Percentiles rank a stretch among this genome's conserved stretches.
Conservation (phyloP, 768 basidiomycete genomes). For the Leccinum longicurvipes region DNA sequence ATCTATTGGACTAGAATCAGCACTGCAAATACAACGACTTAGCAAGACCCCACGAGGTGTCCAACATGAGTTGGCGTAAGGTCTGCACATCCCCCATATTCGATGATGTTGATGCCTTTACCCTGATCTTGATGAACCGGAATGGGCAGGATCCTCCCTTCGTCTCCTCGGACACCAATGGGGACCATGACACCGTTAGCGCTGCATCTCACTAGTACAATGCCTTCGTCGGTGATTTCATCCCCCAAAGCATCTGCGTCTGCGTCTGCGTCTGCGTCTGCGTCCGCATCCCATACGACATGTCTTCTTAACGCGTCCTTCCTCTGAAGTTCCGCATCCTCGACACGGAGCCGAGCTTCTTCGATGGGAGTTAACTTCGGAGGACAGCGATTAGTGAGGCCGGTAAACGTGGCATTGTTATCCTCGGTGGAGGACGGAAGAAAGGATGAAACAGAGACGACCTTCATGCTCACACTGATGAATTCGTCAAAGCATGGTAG, state of each 20-base stretch:
- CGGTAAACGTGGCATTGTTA: conserved; percentile 54
- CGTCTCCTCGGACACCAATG: conserved; percentile 55
- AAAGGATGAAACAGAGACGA: conserved; percentile 71
- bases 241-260: conserved; percentile 62
- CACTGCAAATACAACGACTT: not conserved
- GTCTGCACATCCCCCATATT: conserved; percentile 51
- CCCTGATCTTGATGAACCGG: conserved; percentile 23
- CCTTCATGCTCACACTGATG: conserved; percentile 62
- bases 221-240: conserved; percentile 32
- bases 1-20: conserved; percentile 12
- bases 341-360: conserved; percentile 49
- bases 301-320: conserved; percentile 60
- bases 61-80: conserved; percentile 51
- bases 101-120: conserved; percentile 12
- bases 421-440: conserved; percentile 63
- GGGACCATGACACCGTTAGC: conserved; percentile 34
- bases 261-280: conserved; percentile 44
- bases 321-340: conserved; percentile 57
- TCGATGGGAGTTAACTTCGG: conserved; percentile 53
- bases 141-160: conserved; percentile 51
- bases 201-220: conserved; percentile 24
- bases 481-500: not conserved
- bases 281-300: conserved; percentile 63
- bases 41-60: conserved; percentile 46
- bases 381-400: conserved; percentile 36